Evolutionary conservation across 768 basidiomycete genomes (phyloP), one percentile per base, ranked within the genome.

Genomic region (Tremella yokohamensis): DNA sequence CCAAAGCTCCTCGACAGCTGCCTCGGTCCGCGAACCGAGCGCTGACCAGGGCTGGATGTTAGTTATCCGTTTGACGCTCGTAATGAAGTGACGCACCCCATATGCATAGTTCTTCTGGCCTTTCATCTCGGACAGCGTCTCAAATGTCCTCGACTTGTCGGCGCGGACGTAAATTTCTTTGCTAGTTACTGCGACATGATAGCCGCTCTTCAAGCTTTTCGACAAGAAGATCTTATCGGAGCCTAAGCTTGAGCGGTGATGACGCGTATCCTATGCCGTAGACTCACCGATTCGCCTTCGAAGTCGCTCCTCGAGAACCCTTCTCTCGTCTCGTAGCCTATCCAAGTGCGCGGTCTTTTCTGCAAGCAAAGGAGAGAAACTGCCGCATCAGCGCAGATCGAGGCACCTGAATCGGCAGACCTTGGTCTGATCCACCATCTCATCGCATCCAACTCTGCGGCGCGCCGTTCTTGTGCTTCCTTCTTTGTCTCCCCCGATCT

Each of bases 351-450:
- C 56, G 49, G 71, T 67, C 18, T 64, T 22, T 9, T 26, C 40
- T 42, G 60, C 29, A 2, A 74, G 58, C 37, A 62, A 57, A 8
- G 51, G 19, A 1, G 69, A 64, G 38, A 62, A 63, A 18, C 70
- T 72, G 38, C 7, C 11, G 9, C 18, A 39, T 42, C 47, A 57
- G 47, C 13, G n/a, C 29, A 34, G 42, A 13, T 40, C 7, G 45
- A 42, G n/a, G 3, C 3, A 37, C 20, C 34, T 24, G 22, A 19
- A 49, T 54, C 29, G 11, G 29, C 29, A 4, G 29, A 34, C 29
- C 29, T 34, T 34, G 29, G 61, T 26, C 57, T 61, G 42, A 75
- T 66, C 68, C 68, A 75, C 73, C 73, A 75, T 22, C 49, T 40
- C 16, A 50, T 53, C 18, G 58, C 49, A 26, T 65, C 71, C 22